A percentile compares a stretch with the other conserved stretches of the same genome.
These are phyloP conservation scores for Trichosporon sp. DNA, from an alignment of 1,284 basidiomycete species.

Conservation along the genomic window DNA sequence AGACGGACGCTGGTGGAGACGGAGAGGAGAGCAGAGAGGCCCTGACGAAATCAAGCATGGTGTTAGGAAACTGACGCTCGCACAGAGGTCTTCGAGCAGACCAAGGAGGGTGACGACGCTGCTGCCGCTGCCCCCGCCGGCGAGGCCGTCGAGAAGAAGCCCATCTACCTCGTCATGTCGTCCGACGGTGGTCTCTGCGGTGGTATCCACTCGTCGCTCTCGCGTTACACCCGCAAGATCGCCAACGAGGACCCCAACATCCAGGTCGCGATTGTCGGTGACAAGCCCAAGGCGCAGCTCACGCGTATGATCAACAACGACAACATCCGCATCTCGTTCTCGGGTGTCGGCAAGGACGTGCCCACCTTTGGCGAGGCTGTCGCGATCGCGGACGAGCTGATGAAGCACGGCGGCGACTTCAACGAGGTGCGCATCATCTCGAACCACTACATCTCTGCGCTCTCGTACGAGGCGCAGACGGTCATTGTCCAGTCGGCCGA, in stretches of 20 bases:
- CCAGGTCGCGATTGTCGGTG: conserved; percentile 82
- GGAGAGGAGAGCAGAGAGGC: neutral
- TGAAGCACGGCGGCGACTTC: conserved; percentile 78
- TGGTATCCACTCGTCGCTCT: conserved; percentile 97
- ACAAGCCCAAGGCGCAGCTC: conserved; percentile 96
- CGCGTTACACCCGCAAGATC: conserved; percentile 72
- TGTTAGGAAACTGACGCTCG: neutral
- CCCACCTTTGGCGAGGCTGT: conserved; percentile 96
- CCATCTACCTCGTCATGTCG: conserved; percentile 87
- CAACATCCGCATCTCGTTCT: conserved; percentile 83
- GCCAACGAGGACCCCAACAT: conserved; percentile 59
- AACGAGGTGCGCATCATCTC: conserved; percentile 84
- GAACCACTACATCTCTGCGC: conserved; percentile 92
- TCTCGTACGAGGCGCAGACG: conserved; percentile 80
- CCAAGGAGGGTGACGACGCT: conserved; percentile 43
- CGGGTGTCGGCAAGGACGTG: conserved; percentile 94
- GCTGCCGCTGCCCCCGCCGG: conserved; percentile 51
- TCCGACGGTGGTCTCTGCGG: conserved; percentile 99
- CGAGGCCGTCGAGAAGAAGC: conserved; percentile 57
- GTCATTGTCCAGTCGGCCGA: conserved; percentile 77
- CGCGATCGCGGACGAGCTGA: conserved; percentile 87
- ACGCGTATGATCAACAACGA: conserved; percentile 58
- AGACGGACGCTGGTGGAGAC: neutral
- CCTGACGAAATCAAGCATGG: neutral
- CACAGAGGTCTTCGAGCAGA: conserved; percentile 76